Evolutionary conservation across 306 rosid genomes (phyloP), one percentile per base, ranked within the genome.

Genomic region (Hylodesmum podocarpum): DNA sequence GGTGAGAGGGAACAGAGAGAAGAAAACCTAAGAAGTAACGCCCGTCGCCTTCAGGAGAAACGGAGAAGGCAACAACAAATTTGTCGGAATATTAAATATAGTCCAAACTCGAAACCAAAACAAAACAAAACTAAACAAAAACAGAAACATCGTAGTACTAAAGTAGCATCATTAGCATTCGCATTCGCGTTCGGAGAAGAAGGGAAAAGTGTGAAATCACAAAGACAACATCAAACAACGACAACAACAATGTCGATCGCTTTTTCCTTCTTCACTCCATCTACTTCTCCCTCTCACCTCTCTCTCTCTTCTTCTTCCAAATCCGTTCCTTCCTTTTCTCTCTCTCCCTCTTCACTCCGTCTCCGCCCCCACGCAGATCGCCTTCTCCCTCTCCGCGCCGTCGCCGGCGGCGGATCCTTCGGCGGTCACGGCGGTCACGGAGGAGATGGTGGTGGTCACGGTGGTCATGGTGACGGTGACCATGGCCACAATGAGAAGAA

Each of bases 171-270:
- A n/a, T n/a, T n/a, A n/a, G n/a, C n/a, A n/a, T 33, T 33, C 6
- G 4, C 6, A 2, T 33, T 33, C 36, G 3, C 6, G 6, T 33
- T 33, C 36, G 15, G 0, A 47, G 13, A 3, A 9, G 2, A 1
- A 13, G n/a, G 19, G 19, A 33, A 49, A 4, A 13, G 7, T 21
- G 13, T 3, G 43, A 31, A 18, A 18, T 21, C 7, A 54, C 11
- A 21, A n/a, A n/a, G n/a, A n/a, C n/a, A n/a, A n/a, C n/a, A n/a
- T n/a, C n/a, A n/a, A n/a, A n/a, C 10, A 5, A 14, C 43, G 9
- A n/a, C n/a, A n/a, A n/a, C 54, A 76, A 63, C 87, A 72, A 95
- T 95, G 97, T 78, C 99, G 78, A 82, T 92, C 76, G 82, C 97
- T 63, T 79, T 89, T 78, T 83, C 83, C 81, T 81, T 43, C 53